Percentiles rank a stretch among this genome's conserved stretches.
Evolutionary conservation across 805 yeast species (phyloP).

Genomic region (Trichomonascus vanleenenianus): DNA sequence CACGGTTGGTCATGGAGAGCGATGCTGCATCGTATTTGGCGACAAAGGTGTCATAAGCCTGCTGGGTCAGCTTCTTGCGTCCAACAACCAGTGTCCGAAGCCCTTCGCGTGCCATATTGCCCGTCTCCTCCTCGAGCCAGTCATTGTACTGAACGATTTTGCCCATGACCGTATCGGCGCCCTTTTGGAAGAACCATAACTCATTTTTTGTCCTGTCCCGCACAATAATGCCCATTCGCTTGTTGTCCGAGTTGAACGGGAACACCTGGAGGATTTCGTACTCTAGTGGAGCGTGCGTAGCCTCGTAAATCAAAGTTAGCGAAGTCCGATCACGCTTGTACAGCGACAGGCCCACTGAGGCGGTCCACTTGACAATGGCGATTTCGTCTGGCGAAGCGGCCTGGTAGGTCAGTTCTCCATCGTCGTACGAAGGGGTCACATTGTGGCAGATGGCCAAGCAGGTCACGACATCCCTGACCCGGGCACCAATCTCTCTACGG

Average conservation of each 20-base stretch:
- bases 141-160: constrained; percentile 77
- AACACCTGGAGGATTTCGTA: constrained; percentile 74
- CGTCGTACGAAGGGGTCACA: constrained; percentile 88
- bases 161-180: constrained; percentile 94
- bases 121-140: constrained; percentile 97
- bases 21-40: constrained; percentile 64
- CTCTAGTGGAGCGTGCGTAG: constrained; percentile 38
- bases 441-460: constrained; percentile 94
- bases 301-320: constrained; percentile 58
- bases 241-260: constrained; percentile 93
- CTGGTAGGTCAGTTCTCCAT: constrained; percentile 72
- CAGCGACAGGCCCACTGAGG: constrained; percentile 72
- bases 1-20: constrained; percentile 73
- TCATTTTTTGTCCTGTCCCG: constrained; percentile 57
- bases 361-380: constrained; percentile 92
- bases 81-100: constrained; percentile 90
- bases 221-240: constrained; percentile 90
- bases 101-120: constrained; percentile 98
- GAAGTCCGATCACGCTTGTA: constrained; percentile 75
- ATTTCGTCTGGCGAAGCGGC: constrained; percentile 99
- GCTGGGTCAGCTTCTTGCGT: constrained; percentile 56
- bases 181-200: constrained; percentile 81
- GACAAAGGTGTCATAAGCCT: constrained; percentile 54
- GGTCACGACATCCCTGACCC: constrained; percentile 72
- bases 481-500: constrained; percentile 62